phyloP scores from a whole-genome alignment of 805 yeast species.

The Kodamaea nitidulidarum region DNA sequence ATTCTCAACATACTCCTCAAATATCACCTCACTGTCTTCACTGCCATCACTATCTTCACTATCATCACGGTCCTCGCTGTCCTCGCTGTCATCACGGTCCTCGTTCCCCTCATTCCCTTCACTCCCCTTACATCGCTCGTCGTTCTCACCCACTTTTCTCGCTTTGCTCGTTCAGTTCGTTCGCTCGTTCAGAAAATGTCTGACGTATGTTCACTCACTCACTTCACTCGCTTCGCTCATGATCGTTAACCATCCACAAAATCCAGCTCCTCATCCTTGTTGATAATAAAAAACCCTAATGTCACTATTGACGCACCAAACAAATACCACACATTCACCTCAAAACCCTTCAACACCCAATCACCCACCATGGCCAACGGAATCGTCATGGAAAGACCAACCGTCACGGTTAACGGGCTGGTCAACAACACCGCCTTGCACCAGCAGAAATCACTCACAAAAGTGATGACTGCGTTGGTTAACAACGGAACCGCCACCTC shows the following conservation, averaged over 20 bases:
- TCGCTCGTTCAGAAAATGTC: too few species aligned
- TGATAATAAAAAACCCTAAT: slow-evolving; percentile 77
- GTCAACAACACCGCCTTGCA: slow-evolving; percentile 91
- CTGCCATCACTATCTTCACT: too few species aligned
- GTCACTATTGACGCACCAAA: slow-evolving; percentile 80
- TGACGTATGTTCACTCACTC: too few species aligned
- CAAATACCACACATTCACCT: slow-evolving; percentile 58
- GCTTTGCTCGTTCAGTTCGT: too few species aligned
- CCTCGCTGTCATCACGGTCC: too few species aligned
- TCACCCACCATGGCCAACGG: slow-evolving; percentile 95
- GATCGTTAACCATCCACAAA: slow-evolving; percentile 17
- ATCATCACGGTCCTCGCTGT: too few species aligned
- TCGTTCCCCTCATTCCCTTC: too few species aligned
- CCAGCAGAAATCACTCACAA: slow-evolving; percentile 91
- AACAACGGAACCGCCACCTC: slow-evolving; percentile 51
- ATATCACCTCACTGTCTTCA: too few species aligned
- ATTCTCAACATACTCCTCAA: too few species aligned
- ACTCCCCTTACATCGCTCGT: too few species aligned
- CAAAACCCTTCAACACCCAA: slow-evolving; percentile 62
- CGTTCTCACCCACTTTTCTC: too few species aligned
- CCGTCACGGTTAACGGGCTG: slow-evolving; percentile 91
- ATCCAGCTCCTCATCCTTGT: slow-evolving; percentile 72
- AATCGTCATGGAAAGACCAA: slow-evolving; percentile 87
- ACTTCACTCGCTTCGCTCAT: neutral
- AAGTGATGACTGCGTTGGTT: slow-evolving; percentile 71